Evolutionary conservation across 371 early-diverging fungal genomes (phyloP), one percentile per base, ranked within the genome.

Genomic region (Apophysomyces ossiformis): DNA sequence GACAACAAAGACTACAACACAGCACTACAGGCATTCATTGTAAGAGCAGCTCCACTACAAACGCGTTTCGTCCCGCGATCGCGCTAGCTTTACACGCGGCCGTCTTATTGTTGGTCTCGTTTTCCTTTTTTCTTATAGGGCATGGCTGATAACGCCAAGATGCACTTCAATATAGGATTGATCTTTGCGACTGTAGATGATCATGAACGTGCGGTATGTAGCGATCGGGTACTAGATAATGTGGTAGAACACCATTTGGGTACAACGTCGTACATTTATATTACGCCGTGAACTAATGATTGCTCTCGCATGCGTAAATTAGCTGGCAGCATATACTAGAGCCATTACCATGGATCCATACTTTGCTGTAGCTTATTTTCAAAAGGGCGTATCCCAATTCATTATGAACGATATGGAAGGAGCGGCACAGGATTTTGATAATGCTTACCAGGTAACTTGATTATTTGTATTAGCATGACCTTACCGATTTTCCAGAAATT

Each of bases 91-190:
- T 50, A 8, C 41, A 60, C 35, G 26, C 37, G 21, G 47, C 36
- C 44, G 4, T 7, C 15, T 38, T 43, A 15, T 35, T 18, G n/a
- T 36, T 13, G 37, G 13, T 9, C 60, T 69, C 13, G 11, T 26
- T 39, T 21, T 41, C 41, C 57, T 21, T 35, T 32, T 54, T 44
- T 36, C 41, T 36, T 54, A 39, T 82, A 95, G 94, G 79, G 84
- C 38, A 94, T 96, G 63, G 96, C 95, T 35, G 95, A 95, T 71
- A 89, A 89, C 35, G 90, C 97, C 43, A 96, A 96, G 79, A 94
- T 97, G 66, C 93, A 95, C 81, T 97, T 95, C 77, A 97, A 97
- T 75, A 93, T 97, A 74, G 97, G 94, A 8, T 85, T 94, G 62
- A 89, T 93, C 57, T 88, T 89, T 58, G 85, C 91, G 11, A 87